Evolutionary conservation across 1,139 yeast species (phyloP).

Genomic region (Suhomyces maxii): DNA sequence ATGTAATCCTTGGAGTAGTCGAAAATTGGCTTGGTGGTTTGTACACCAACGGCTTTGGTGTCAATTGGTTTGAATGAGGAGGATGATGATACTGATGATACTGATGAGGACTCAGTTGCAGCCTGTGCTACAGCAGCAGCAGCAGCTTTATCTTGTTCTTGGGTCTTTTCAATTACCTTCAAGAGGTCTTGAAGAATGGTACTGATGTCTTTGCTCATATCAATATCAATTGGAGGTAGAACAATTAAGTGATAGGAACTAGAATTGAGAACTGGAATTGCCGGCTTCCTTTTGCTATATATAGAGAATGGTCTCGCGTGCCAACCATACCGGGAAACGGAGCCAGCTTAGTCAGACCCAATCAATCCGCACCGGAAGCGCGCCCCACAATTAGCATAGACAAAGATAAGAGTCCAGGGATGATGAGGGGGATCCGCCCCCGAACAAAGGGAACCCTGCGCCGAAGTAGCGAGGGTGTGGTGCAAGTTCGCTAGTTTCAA

Average conservation of each 20-base stretch:
- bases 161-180: slow-evolving; percentile 5
- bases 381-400: background rate
- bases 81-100: background rate
- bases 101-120: background rate
- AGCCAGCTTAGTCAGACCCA: background rate
- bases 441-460: too few relatives aligned
- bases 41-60: background rate
- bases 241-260: too few relatives aligned
- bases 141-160: background rate
- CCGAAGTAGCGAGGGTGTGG: too few relatives aligned
- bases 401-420: too few relatives aligned
- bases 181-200: slow-evolving; percentile 6
- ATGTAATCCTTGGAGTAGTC: slow-evolving; percentile 52
- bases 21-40: slow-evolving; percentile 15
- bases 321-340: background rate
- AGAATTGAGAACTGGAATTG: too few relatives aligned
- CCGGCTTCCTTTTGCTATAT: too few relatives aligned
- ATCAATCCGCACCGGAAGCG: background rate
- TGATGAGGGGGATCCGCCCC: too few relatives aligned
- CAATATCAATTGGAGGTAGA: background rate
- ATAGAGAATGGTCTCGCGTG: background rate
- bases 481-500: too few relatives aligned
- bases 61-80: background rate
- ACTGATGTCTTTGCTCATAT: slow-evolving; percentile 5
- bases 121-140: background rate